These are phyloP conservation scores for Didymella glomerata DNA, from an alignment of 2,329 filamentous ascomycete species.

Conservation along the genomic window DNA sequence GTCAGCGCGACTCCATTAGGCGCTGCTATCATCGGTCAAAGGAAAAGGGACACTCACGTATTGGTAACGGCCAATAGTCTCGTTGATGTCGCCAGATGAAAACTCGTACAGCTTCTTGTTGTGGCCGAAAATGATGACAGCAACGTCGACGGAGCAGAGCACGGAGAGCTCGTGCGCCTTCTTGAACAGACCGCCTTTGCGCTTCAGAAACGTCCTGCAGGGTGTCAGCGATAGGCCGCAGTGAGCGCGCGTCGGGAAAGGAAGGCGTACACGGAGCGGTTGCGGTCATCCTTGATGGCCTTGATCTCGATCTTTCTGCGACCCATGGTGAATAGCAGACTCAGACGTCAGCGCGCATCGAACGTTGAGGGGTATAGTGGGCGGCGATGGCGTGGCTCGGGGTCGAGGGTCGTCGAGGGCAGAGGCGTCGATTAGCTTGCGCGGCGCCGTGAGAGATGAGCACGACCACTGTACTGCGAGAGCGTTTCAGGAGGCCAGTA, in stretches of 20 bases:
- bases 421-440: conserved; percentile 39
- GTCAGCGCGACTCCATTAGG: conserved; percentile 40
- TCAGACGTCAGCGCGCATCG: conserved; percentile 45
- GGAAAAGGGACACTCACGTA: conserved; percentile 70
- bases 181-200: conserved; percentile 98
- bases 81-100: conserved; percentile 91
- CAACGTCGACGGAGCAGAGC: conserved; percentile 96
- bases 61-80: conserved; percentile 86
- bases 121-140: conserved; percentile 97
- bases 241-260: conserved; percentile 10
- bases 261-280: conserved; percentile 87
- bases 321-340: conserved; percentile 70
- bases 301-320: conserved; percentile 99
- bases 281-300: conserved; percentile 97
- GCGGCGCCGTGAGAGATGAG: conserved; percentile 28
- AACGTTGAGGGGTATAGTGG: conserved; percentile 21
- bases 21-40: conserved; percentile 13
- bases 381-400: conserved; percentile 29
- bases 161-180: conserved; percentile 99
- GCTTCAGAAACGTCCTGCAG: conserved; percentile 93
- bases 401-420: conserved; percentile 34
- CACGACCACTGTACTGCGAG: conserved; percentile 31
- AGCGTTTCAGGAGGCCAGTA: conserved; percentile 38
- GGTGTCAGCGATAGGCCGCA: conserved; percentile 36
- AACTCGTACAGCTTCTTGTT: conserved; percentile 99